These are phyloP conservation scores for Stachybotrys echinatus DNA, from an alignment of 2,329 filamentous ascomycete genomes.

Conservation along the genomic window DNA sequence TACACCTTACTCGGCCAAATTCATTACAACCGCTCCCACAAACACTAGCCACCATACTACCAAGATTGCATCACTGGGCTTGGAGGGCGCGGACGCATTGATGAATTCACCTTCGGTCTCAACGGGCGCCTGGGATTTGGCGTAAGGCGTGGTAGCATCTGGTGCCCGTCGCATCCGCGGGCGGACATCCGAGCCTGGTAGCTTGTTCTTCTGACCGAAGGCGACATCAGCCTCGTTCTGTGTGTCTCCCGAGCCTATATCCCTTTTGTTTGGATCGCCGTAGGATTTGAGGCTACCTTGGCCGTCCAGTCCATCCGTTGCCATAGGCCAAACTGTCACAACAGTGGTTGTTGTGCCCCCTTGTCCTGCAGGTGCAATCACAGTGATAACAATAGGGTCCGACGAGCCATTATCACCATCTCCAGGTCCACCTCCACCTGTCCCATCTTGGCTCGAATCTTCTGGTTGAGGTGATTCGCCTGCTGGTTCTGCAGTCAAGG, in stretches of 20 bases:
- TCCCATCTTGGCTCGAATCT: background rate
- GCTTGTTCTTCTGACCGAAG: background rate
- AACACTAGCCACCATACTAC: background rate
- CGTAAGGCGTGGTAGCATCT: background rate
- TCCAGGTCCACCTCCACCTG: background rate
- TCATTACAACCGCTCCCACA: background rate
- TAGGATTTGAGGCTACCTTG: background rate
- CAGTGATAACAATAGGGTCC: conserved; percentile 12
- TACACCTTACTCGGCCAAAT: background rate
- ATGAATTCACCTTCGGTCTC: background rate
- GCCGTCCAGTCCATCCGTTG: background rate
- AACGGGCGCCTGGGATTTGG: background rate
- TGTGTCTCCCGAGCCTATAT: background rate
- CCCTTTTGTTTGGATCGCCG: background rate
- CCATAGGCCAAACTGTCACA: conserved; percentile 6
- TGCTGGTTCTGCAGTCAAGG: background rate
- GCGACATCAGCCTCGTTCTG: background rate
- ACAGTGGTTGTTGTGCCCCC: conserved; percentile 12
- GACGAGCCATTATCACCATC: background rate
- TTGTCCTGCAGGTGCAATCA: conserved; percentile 15
- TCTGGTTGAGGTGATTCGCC: background rate
- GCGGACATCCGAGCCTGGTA: background rate
- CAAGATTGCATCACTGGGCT: background rate
- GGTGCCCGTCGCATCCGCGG: background rate
- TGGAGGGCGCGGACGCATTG: background rate